Conservation (phyloP, 306 rosid genomes). For the Urtica urens region DNA sequence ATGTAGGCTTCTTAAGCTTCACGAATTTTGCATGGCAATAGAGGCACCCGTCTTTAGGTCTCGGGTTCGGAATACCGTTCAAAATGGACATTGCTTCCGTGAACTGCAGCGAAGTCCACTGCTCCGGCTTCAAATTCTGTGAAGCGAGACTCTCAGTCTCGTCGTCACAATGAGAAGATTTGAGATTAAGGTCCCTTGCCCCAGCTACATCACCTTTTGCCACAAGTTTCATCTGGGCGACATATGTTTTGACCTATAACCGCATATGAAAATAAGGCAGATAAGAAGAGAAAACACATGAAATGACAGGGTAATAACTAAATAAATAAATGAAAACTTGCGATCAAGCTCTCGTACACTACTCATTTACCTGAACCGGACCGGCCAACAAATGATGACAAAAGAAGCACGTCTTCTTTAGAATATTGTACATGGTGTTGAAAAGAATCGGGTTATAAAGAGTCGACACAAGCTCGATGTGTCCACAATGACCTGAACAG, state of each 20-base stretch:
- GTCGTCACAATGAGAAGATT: constrained; percentile 9
- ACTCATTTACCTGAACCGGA: constrained; percentile 30
- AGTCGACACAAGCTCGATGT: constrained; percentile 55
- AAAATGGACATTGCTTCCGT: constrained; percentile 56
- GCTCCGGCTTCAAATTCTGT: constrained; percentile 21
- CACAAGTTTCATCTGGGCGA: constrained; percentile 54
- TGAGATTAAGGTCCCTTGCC: constrained; percentile 43
- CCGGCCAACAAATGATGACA: constrained; percentile 45
- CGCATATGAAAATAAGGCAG: constrained; percentile 1
- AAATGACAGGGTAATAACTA: neutral
- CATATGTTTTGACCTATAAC: constrained; percentile 43
- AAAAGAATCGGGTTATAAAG: constrained; percentile 74
- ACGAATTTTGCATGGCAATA: constrained; percentile 37
- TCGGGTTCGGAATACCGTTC: constrained; percentile 24
- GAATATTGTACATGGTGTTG: constrained; percentile 36
- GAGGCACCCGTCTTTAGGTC: constrained; percentile 27
- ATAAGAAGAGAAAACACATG: neutral
- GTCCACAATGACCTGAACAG: constrained; percentile 89
- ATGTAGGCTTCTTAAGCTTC: constrained; percentile 50
- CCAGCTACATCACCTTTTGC: constrained; percentile 44
- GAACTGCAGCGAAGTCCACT: constrained; percentile 73
- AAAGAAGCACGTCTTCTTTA: constrained; percentile 45
- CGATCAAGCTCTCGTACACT: neutral
- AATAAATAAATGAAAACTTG: neutral
- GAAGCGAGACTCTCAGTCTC: constrained; percentile 13